A percentile compares a stretch with the other conserved stretches of the same genome.
These are phyloP conservation scores for Leccinum subgranulosum DNA, from an alignment of 768 basidiomycete genomes.

Conservation along the genomic window DNA sequence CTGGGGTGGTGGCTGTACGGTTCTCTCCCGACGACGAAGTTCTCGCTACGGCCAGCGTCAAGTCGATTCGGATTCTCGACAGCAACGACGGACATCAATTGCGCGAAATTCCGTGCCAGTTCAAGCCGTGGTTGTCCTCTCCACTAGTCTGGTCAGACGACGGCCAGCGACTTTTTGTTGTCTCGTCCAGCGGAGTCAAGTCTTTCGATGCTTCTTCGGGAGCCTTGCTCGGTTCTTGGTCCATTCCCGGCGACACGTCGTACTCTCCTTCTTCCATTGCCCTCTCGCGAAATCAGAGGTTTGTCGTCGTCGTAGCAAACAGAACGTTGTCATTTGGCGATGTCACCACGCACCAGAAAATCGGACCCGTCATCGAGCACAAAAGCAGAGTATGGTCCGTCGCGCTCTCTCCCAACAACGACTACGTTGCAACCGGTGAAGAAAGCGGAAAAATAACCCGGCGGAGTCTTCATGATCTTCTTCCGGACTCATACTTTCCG, in stretches of 20 bases:
- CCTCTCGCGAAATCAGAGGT: background rate
- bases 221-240: background rate
- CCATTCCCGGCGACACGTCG: background rate
- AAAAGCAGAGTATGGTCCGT: background rate
- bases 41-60: background rate
- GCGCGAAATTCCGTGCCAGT: background rate
- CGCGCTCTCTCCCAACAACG: background rate
- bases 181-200: background rate
- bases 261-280: background rate
- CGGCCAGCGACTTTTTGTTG: background rate
- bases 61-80: background rate
- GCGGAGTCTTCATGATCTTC: background rate
- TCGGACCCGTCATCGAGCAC: background rate
- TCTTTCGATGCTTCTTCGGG: background rate
- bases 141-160: background rate
- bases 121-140: background rate
- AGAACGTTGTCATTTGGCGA: background rate
- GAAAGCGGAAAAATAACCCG: background rate
- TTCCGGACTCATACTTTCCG: background rate
- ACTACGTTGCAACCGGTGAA: background rate
- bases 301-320: background rate
- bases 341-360: background rate
- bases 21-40: no score
- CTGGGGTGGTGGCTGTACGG: background rate
- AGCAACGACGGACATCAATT: background rate